These are phyloP conservation scores for Aspergillus sp. DNA, from an alignment of 2,329 filamentous ascomycete genomes.

Conservation along the genomic window DNA sequence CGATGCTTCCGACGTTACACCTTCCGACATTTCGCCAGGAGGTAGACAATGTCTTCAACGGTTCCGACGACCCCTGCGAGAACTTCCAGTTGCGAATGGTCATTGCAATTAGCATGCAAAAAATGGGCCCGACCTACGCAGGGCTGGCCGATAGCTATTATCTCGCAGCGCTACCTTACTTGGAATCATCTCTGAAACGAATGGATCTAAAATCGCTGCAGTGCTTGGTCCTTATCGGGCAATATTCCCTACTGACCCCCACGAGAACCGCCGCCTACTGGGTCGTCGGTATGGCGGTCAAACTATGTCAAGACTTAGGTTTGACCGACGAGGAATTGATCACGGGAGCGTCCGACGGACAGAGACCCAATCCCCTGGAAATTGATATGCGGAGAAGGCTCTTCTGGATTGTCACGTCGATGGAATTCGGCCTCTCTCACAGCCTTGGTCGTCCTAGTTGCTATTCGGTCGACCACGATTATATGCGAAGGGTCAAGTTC, in stretches of 20 bases:
- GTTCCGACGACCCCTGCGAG: slow-evolving; percentile 74
- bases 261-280: slow-evolving; percentile 92
- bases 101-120: slow-evolving; percentile 91
- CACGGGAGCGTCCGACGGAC: slow-evolving; percentile 59
- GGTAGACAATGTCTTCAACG: slow-evolving; percentile 76
- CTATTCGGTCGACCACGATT: slow-evolving; percentile 77
- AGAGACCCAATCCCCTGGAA: slow-evolving; percentile 66
- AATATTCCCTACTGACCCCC: slow-evolving; percentile 89
- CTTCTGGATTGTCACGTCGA: slow-evolving; percentile 82
- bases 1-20: slow-evolving; percentile 83
- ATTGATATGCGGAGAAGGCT: slow-evolving; percentile 87
- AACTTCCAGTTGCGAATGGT: slow-evolving; percentile 90
- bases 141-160: slow-evolving; percentile 95
- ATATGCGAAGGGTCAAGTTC: slow-evolving; percentile 75
- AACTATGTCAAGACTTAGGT: slow-evolving; percentile 85
- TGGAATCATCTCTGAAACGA: slow-evolving; percentile 79
- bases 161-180: slow-evolving; percentile 78
- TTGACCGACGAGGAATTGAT: slow-evolving; percentile 89
- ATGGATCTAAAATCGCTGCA: slow-evolving; percentile 90
- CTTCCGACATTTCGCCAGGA: slow-evolving; percentile 75
- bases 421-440: slow-evolving; percentile 87
- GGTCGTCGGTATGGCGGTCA: slow-evolving; percentile 81
- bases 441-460: slow-evolving; percentile 83
- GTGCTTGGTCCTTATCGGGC: slow-evolving; percentile 80
- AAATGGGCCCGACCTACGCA: slow-evolving; percentile 84